These are phyloP conservation scores for Tuber indicum DNA, from an alignment of 495 filamentous ascomycete genomes.

Conservation along the genomic window DNA sequence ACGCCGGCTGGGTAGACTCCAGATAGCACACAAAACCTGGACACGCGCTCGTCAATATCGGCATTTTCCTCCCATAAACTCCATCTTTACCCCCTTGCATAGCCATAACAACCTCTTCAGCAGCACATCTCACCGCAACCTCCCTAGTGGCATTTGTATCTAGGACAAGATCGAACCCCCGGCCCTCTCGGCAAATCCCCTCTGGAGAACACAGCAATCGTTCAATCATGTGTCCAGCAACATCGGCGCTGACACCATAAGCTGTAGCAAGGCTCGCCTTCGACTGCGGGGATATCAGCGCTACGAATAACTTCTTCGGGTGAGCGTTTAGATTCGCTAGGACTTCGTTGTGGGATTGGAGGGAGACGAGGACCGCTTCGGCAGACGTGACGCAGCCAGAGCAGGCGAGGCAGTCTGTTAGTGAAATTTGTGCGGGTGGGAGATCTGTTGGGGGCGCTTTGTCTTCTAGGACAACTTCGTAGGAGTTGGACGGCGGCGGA, in stretches of 20 bases:
- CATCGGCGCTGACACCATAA: slow-evolving; percentile 61
- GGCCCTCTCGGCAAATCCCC: slow-evolving; percentile 66
- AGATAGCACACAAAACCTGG: slow-evolving; percentile 99
- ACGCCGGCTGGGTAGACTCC: slow-evolving; percentile 90
- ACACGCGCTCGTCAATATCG: slow-evolving; percentile 83
- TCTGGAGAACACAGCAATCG: slow-evolving; percentile 66
- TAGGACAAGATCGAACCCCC: slow-evolving; percentile 76
- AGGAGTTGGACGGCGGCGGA: slow-evolving; percentile 52
- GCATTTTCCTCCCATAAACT: slow-evolving; percentile 46
- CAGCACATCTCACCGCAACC: slow-evolving; percentile 69
- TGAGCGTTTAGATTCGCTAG: slow-evolving; percentile 65
- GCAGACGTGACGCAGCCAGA: slow-evolving; percentile 97
- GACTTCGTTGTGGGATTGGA: slow-evolving; percentile 89
- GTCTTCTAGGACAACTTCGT: slow-evolving; percentile 90
- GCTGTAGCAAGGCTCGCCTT: slow-evolving; percentile 80
- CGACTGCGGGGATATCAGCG: slow-evolving; percentile 84
- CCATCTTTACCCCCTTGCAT: slow-evolving; percentile 11
- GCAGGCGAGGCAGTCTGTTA: slow-evolving; percentile 95
- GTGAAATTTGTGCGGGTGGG: slow-evolving; percentile 71
- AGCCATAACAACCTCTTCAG: slow-evolving; percentile 73
- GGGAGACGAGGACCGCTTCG: slow-evolving; percentile 84
- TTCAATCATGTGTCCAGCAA: slow-evolving; percentile 74
- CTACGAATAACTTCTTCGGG: slow-evolving; percentile 53
- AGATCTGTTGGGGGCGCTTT: slow-evolving; percentile 51
- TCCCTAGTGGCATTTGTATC: slow-evolving; percentile 74